Base-by-base conservation (phyloP, 306 rosid species). In the Cicer judaicum region DNA sequence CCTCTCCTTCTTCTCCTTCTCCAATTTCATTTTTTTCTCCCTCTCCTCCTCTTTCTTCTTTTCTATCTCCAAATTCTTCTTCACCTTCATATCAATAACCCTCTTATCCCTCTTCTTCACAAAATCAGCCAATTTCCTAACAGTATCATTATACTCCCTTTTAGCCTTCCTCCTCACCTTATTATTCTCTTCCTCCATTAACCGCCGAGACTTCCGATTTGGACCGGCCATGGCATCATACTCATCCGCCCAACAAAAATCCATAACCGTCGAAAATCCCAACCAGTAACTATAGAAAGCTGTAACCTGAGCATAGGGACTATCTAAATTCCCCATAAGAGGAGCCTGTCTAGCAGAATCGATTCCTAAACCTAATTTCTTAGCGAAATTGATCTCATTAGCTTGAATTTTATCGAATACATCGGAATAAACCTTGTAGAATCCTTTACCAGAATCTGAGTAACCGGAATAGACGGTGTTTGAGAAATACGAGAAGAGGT, bases 81-180 rank as follows among this genome's bases (percentile, higher is more conserved):
- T 95, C 84, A 87, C 43, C 81, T 78, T 83, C 98, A 95, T 95
- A 64, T 95, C 99, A 72, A 89, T 87, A 75, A 95, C 99, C 70
- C 99, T 89, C 84, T 87, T 92, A 68, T 95, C 99, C 83, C 98
- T 87, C 91, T 95, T 95, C 93, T 88, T 95, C 80, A 82, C 99
- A 75, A 90, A 92, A 78, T 90, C 96, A n/a, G 91, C 97, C 89
- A 95, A 80, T 2, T 84, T 91, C 78, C 98, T 78, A 53, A 95
- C 97, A 29, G 97, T 95, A 4, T 95, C 99, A 75, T 95, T 92
- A 57, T 81, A 95, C 82, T 95, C 99, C 61, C 79, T 87, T 89
- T 72, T 90, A 9, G 96, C 97, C 87, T 86, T 94, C 89, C 83
- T 89, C 89, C 99, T 87, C 34, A 67, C 73, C 92, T 95, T 95